Evolutionary conservation across 345 rosid genomes (phyloP), one percentile per base, ranked within the genome.

Genomic region (sweet orange (Citrus sinensis)): DNA sequence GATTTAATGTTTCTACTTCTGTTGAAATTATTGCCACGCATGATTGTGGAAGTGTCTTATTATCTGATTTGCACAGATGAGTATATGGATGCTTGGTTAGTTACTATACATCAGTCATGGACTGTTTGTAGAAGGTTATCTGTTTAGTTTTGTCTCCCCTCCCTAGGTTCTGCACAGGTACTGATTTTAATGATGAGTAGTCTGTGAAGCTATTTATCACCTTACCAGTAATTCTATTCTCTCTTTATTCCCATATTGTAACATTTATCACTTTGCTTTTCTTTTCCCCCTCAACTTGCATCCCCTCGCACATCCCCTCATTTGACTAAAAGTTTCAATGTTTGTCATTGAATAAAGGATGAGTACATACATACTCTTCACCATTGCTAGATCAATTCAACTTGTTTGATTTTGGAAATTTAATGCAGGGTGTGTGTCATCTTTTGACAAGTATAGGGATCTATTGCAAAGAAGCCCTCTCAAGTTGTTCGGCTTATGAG

Each of bases 381-480:
- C 17, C n/a, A 42, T 24, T 73, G 25, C 59, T 70, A 34, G 49
- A 56, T 11, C 34, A 71, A 58, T 69, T 80, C 30, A 65, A n/a
- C 34, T 59, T 19, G 6, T 40, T 49, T 80, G 32, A 71, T 32
- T 71, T 76, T 74, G 74, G 69, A 74, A 61, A 59, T 68, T 75
- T 66, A 68, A 65, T 88, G 86, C 90, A 96, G 98, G 97, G 91
- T 72, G 89, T 87, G 42, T 96, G 98, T 85, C 97, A 94, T 85
- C 97, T 96, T 79, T 86, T 92, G 85, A 86, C 91, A 73, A 89
- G 87, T 82, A 86, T 94, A 76, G 92, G 89, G 79, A 80, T 70
- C 62, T 96, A 96, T 81, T 80, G 94, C 78, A 92, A 87, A 80
- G 94, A 94, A 80, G 88, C 85, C n/a, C 84, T 89, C 78, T 87